Evolutionary conservation across 2,329 filamentous ascomycete species (phyloP).

Genomic region (Scedosporium aurantiacum): DNA sequence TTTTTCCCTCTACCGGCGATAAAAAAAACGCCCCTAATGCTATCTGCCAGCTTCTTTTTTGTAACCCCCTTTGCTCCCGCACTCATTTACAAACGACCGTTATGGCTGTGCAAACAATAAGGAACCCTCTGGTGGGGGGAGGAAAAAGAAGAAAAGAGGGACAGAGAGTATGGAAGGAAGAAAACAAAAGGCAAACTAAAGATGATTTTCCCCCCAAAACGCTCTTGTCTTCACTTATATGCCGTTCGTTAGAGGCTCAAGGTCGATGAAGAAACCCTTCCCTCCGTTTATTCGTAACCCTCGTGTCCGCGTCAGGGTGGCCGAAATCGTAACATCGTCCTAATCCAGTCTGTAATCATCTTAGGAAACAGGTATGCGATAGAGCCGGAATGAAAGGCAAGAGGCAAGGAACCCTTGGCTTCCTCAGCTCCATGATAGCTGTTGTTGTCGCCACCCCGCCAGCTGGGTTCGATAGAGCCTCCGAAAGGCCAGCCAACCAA

Average conservation of each 20-base stretch:
- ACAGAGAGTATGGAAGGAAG: not conserved
- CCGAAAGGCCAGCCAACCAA: not conserved
- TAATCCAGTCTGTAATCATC: not conserved
- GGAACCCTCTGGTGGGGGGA: not conserved
- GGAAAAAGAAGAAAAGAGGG: not conserved
- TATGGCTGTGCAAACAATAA: not conserved
- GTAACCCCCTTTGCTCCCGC: not conserved
- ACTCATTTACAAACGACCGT: not conserved
- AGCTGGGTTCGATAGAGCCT: not conserved
- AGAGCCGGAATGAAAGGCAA: not conserved
- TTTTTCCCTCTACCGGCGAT: not conserved
- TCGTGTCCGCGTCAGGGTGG: not conserved
- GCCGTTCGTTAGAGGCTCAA: not conserved
- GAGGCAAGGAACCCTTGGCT: not conserved
- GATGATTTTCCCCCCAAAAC: not conserved
- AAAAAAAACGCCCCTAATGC: not conserved
- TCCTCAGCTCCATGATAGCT: not conserved
- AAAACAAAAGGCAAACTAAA: too few relatives aligned
- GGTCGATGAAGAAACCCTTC: not conserved
- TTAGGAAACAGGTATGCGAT: not conserved
- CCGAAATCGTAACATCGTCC: not conserved
- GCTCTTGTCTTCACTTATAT: not conserved
- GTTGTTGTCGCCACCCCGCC: not conserved
- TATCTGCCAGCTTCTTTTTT: not conserved
- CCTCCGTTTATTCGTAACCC: not conserved